Evolutionary conservation across 768 basidiomycete species (phyloP), one percentile per base, ranked within the genome.

Genomic region (Pholiota conissans): DNA sequence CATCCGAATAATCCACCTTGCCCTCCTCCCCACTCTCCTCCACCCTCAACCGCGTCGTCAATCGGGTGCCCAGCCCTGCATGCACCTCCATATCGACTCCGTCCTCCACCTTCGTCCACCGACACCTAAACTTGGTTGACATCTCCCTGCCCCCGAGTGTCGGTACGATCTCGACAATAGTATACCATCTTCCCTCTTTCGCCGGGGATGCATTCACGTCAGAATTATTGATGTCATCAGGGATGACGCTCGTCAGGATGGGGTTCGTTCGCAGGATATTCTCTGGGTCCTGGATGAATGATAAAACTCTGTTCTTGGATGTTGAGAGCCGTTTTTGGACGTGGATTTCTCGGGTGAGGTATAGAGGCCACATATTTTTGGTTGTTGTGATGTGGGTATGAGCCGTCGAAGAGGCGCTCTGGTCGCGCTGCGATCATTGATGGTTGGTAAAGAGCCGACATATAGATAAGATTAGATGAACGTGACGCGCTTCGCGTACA

Each of bases 261-360:
- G 76, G 73, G 49, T 65, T 74, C 1, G 72, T 58, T 1, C 60
- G 46, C 30, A 76, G 64, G 1, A 76, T 56, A 4, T 60, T 58
- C 3, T 59, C 52, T 2, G 73, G 72, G 54, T 78, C 69, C 32
- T 75, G 75, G 13, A 78, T 61, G 18, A 76, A 35, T 7, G 48
- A 42, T 9, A 76, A 58, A 8, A 72, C 65, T 3, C 60, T 46
- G 0, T 62, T 55, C 10, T 47, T 60, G 11, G 65, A 51, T 0
- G 69, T 63, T 3, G 65, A 61, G 11, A 75, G 59, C 4, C 32
- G 63, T 58, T 68, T 74, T 16, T 57, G 62, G 10, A 67, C 52
- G 22, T 56, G 32, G 5, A 71, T 56, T 22, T 67, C 61, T 35
- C 69, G 70, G 32, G 67, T 69, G 20, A 65, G 57, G 52, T 69